phyloP scores from a whole-genome alignment of 192 early-diverging fungal species.

The Dispira parvispora region DNA sequence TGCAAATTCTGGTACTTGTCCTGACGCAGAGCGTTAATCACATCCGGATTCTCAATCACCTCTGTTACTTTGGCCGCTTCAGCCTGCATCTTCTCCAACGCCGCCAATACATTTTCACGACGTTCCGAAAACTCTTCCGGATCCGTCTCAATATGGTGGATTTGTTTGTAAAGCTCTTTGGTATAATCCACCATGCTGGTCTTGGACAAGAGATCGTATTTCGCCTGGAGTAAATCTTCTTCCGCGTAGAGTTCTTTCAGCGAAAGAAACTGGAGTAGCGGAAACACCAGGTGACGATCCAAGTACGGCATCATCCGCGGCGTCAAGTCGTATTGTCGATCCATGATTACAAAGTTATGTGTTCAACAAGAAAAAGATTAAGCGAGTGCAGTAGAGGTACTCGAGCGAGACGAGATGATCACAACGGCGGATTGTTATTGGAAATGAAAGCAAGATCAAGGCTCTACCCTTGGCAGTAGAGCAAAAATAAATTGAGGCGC shows the following conservation, averaged over 20 bases:
- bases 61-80: constrained; percentile 70
- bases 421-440: too few species aligned
- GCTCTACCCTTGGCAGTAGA: too few species aligned
- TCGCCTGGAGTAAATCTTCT: constrained; percentile 63
- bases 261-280: constrained; percentile 76
- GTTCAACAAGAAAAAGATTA: too few species aligned
- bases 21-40: constrained; percentile 74
- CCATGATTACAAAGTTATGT: too few species aligned
- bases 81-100: constrained; percentile 54
- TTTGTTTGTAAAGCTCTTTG: constrained; percentile 62
- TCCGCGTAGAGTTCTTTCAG: constrained; percentile 67
- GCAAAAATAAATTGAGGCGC: constrained; percentile 13
- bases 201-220: constrained; percentile 70
- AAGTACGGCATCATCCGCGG: constrained; percentile 64
- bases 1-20: constrained; percentile 87
- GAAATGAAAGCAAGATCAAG: too few species aligned
- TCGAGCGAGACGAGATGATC: too few species aligned
- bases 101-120: constrained; percentile 55
- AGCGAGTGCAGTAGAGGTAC: too few species aligned
- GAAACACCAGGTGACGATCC: constrained; percentile 88
- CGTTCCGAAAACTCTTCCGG: constrained; percentile 58
- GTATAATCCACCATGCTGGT: constrained; percentile 95
- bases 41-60: constrained; percentile 81
- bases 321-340: constrained; percentile 53
- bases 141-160: constrained; percentile 55